Base-by-base conservation (phyloP, 495 filamentous ascomycete species). In the Lophiostoma macrostomum region DNA sequence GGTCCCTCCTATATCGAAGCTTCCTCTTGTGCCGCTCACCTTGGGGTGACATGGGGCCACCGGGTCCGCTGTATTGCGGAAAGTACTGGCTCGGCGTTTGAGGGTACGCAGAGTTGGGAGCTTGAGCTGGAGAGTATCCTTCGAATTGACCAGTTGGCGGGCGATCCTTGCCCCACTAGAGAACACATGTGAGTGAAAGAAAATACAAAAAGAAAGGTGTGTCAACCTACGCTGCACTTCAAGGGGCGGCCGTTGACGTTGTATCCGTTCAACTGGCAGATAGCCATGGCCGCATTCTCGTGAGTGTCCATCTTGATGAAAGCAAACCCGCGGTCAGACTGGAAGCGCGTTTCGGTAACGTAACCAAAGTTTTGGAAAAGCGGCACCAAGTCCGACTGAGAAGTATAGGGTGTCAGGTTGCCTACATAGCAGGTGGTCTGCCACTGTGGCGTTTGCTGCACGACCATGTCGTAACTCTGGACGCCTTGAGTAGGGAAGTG, bases 251-350 rank as follows among this genome's bases (percentile, higher is more conserved):
- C 93, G 64, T 99, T 95, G 61, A 99, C 93, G 64, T 96, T 93
- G 70, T 96, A 96, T 7, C 91, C 90, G 63, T 87, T 96, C 51
- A 99, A 74, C 63, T 96, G 91, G 70, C 93, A 99, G 65, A 99
- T 99, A 14, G 93, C 89, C 87, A 93, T 95, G 13, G 93, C 91
- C 7, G 93, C 93, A 71, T 97, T 96, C 69, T 99, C 93, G 58
- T 99, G 93, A 3, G 84, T 87, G 63, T 97, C 93, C 91, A 99
- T 96, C 79, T 99, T 99, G 70, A 99, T 86, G 66, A 99, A 99
- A 0, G 93, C 89, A 71, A 99, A 99, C 11, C 93, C 93, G 47
- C 94, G 87, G 68, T 99, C 94, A 43, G 93, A 90, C 70, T 99
- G 93, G 76, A 99, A 93, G 46, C 93, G 88, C 47, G 91, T 96